Evolutionary conservation across 371 early-diverging fungal species (phyloP).

Genomic region (Neoconidiobolus thromboides): DNA sequence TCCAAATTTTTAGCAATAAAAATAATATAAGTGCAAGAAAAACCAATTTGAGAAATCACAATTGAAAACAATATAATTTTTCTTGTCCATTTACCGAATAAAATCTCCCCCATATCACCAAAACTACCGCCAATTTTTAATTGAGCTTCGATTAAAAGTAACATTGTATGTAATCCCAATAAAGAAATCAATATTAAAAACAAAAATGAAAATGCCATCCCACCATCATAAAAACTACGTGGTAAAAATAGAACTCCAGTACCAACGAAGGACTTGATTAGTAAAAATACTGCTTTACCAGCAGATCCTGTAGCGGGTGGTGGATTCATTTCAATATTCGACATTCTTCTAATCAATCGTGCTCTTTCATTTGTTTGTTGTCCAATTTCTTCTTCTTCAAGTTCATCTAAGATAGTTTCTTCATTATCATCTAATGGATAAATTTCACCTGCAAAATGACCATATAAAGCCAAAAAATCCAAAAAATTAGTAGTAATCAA

Average conservation of each 20-base stretch:
- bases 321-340: conserved; percentile 7
- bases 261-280: conserved; percentile 59
- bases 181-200: conserved; percentile 19
- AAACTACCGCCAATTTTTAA: conserved; percentile 30
- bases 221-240: conserved; percentile 32
- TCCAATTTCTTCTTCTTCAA: conserved; percentile 9
- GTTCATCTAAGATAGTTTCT: conserved; percentile 7
- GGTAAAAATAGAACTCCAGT: conserved; percentile 41
- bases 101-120: conserved; percentile 47
- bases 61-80: conserved; percentile 36
- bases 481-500: conserved; percentile 71
- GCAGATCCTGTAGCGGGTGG: conserved; percentile 25
- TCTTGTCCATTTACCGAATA: conserved; percentile 40
- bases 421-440: conserved; percentile 50
- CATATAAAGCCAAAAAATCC: conserved; percentile 76
- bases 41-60: conserved; percentile 35
- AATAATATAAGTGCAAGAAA: conserved; percentile 53
- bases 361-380: conserved; percentile 7
- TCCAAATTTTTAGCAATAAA: conserved; percentile 55
- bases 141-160: conserved; percentile 26
- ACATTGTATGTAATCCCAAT: conserved; percentile 24
- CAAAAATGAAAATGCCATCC: conserved; percentile 20
- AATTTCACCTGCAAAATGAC: conserved; percentile 83
- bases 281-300: conserved; percentile 44
- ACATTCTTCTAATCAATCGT: conserved; percentile 25